Evolutionary conservation across 2,329 filamentous ascomycete species (phyloP).

Genomic region (Lecanosticta acicola): DNA sequence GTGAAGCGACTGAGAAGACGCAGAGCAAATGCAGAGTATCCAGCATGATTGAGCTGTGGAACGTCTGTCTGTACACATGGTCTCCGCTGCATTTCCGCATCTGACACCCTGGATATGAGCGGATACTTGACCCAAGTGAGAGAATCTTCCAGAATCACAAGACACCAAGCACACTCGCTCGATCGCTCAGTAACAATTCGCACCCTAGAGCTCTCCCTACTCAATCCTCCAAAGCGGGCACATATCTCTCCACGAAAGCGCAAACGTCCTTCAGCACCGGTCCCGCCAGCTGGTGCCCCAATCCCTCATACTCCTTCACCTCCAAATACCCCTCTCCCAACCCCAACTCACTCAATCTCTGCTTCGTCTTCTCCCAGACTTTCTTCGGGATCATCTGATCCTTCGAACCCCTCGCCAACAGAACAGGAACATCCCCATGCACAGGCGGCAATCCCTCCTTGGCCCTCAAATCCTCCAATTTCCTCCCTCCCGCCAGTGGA

Average conservation of each 20-base stretch:
- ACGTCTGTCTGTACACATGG: no score
- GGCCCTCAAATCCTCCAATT: constrained; percentile 37
- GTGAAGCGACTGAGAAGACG: no score
- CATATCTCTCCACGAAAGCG: constrained; percentile 36
- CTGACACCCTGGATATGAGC: no score
- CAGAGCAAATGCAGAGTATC: no score
- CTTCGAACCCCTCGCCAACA: constrained; percentile 43
- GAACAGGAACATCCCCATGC: constrained; percentile 38
- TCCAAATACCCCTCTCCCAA: constrained; percentile 37
- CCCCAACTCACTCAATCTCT: constrained; percentile 37
- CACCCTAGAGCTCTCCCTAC: not conserved
- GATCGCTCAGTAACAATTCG: not conserved
- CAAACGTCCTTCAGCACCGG: constrained; percentile 44
- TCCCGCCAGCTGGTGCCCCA: constrained; percentile 43
- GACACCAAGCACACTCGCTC: no score
- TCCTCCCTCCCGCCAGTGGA: constrained; percentile 28
- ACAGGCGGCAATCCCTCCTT: constrained; percentile 32
- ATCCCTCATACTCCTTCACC: constrained; percentile 44
- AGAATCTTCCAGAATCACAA: no score
- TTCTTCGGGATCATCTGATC: constrained; percentile 46
- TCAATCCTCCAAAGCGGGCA: constrained; percentile 35
- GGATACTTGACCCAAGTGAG: no score
- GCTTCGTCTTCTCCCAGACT: constrained; percentile 39
- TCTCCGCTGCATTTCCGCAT: no score
- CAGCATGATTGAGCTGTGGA: no score